These are phyloP conservation scores for Mycena rosella DNA, from an alignment of 768 basidiomycete genomes.

Conservation along the genomic window DNA sequence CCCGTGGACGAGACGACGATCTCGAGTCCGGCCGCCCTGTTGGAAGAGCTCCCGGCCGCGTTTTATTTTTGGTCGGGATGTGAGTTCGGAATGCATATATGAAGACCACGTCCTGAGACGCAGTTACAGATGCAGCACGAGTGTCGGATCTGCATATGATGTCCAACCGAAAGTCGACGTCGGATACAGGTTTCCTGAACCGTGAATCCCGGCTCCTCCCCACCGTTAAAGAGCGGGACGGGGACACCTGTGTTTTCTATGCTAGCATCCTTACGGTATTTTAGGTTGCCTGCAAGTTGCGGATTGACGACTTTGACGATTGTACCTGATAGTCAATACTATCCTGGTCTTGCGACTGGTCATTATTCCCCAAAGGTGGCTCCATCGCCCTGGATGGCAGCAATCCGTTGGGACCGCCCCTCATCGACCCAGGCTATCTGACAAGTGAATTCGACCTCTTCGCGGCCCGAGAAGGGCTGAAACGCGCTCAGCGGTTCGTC, in stretches of 20 bases:
- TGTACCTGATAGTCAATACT: no score
- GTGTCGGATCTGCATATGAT: conserved; percentile 7
- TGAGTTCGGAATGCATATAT: conserved; percentile 9
- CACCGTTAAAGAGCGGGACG: conserved; percentile 15
- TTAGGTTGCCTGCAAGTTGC: no score
- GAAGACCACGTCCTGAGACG: neutral
- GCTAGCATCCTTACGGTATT: no score
- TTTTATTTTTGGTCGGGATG: conserved; percentile 15
- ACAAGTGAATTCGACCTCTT: conserved; percentile 32
- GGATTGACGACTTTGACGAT: no score
- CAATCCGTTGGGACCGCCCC: conserved; percentile 34
- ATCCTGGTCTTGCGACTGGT: neutral
- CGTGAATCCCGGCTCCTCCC: neutral
- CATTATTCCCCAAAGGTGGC: conserved; percentile 32
- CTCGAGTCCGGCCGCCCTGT: neutral
- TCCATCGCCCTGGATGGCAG: conserved; percentile 42
- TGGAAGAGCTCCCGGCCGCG: conserved; percentile 1
- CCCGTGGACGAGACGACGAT: conserved; percentile 6
- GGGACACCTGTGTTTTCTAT: conserved; percentile 6
- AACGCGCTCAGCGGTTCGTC: conserved; percentile 18
- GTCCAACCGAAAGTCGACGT: neutral
- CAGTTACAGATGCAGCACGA: neutral
- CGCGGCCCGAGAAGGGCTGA: conserved; percentile 42
- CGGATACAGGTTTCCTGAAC: neutral
- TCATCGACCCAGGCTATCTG: conserved; percentile 35